phyloP scores from a whole-genome alignment of 2,329 filamentous ascomycete species.

The Colletotrichum sp. region DNA sequence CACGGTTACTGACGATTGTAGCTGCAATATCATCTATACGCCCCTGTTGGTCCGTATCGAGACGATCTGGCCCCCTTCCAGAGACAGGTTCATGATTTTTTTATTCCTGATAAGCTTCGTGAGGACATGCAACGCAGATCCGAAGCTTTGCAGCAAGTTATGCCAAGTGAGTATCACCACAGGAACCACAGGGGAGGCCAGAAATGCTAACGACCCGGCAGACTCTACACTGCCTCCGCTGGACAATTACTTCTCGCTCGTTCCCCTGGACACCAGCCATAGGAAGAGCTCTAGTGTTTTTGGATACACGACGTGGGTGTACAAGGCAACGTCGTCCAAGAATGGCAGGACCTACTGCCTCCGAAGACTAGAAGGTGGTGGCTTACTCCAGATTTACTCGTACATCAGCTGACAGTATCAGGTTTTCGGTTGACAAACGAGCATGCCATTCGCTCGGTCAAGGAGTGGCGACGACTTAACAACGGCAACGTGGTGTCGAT shows the following conservation, averaged over 20 bases:
- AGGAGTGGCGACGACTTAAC: constrained; percentile 86
- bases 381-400: not conserved
- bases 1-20: constrained; percentile 35
- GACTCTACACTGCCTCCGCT: constrained; percentile 75
- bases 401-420: constrained; percentile 32
- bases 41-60: constrained; percentile 81
- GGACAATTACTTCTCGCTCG: constrained; percentile 90
- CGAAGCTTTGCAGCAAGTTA: constrained; percentile 82
- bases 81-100: constrained; percentile 86
- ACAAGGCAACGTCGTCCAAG: constrained; percentile 89
- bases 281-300: constrained; percentile 82
- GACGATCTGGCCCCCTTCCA: constrained; percentile 87
- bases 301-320: constrained; percentile 91
- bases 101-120: constrained; percentile 83
- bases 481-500: constrained; percentile 85
- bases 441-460: constrained; percentile 83
- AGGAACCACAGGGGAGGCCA: not conserved
- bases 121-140: constrained; percentile 90
- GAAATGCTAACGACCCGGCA: constrained; percentile 11
- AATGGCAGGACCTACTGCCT: constrained; percentile 90
- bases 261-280: constrained; percentile 83
- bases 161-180: constrained; percentile 66
- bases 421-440: constrained; percentile 89
- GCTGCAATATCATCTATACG: constrained; percentile 93
- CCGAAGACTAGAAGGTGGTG: constrained; percentile 78